These are phyloP conservation scores for Cladophialophora yegresii DNA, from an alignment of 2,329 filamentous ascomycete species.

Conservation along the genomic window DNA sequence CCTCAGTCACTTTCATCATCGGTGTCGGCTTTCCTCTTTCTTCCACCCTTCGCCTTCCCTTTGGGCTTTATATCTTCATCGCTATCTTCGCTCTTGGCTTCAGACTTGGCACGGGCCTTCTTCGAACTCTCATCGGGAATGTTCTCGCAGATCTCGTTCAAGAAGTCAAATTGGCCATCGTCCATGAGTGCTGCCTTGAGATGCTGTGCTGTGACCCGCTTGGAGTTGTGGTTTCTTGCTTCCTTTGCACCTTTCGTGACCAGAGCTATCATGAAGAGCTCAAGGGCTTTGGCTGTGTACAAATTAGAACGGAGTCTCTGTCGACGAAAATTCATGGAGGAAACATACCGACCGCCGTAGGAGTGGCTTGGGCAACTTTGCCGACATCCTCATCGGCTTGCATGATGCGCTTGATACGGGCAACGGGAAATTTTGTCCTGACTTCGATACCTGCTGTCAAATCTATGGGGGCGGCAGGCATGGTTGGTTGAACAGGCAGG, in stretches of 20 bases:
- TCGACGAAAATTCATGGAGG: conserved; percentile 22
- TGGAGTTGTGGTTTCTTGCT: conserved; percentile 69
- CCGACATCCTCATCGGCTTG: conserved; percentile 98
- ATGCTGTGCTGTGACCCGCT: conserved; percentile 86
- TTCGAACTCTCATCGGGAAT: conserved; percentile 60
- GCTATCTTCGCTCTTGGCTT: conserved; percentile 35
- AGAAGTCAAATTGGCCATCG: conserved; percentile 91
- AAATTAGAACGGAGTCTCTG: conserved; percentile 23
- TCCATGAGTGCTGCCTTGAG: conserved; percentile 86
- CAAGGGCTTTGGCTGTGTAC: conserved; percentile 78
- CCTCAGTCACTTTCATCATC: conserved; percentile 30
- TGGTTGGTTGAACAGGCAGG: conserved; percentile 18
- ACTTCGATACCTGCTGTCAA: conserved; percentile 67
- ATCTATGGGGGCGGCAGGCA: conserved; percentile 21
- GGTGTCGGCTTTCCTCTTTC: conserved; percentile 30
- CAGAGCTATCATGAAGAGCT: conserved; percentile 95
- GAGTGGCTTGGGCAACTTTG: conserved; percentile 96
- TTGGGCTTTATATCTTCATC: conserved; percentile 32
- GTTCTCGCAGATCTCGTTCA: conserved; percentile 85
- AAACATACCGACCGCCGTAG: conserved; percentile 77
- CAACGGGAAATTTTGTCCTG: conserved; percentile 93
- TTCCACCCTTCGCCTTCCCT: conserved; percentile 30
- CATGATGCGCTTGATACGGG: conserved; percentile 98
- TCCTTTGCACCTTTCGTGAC: conserved; percentile 85
- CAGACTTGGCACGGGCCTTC: conserved; percentile 34